These are phyloP conservation scores for Diaporthe sp. DNA, from an alignment of 2,329 filamentous ascomycete species.

Conservation along the genomic window DNA sequence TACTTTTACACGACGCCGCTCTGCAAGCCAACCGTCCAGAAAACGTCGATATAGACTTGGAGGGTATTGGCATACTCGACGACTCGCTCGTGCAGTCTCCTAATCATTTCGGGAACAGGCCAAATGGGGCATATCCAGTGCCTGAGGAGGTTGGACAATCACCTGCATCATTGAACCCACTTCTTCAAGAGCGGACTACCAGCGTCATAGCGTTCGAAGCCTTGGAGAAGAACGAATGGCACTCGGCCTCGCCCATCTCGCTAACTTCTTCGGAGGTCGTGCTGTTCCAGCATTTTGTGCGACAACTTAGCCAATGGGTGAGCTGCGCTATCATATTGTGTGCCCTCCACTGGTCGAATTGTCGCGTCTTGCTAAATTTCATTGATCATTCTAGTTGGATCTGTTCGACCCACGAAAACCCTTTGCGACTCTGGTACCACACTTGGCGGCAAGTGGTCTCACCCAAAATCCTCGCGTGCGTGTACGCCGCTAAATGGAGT, in stretches of 20 bases:
- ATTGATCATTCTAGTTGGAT: neutral
- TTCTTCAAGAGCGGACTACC: neutral
- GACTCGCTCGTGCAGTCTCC: neutral
- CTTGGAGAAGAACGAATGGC: neutral
- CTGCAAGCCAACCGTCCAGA: neutral
- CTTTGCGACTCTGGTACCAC: neutral
- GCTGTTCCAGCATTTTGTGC: neutral
- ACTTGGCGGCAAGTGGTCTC: neutral
- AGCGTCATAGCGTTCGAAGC: neutral
- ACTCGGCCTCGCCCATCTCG: neutral
- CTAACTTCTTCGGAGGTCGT: neutral
- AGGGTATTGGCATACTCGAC: neutral
- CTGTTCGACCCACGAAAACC: neutral
- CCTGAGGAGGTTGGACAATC: neutral
- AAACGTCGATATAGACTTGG: neutral
- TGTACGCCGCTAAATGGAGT: neutral
- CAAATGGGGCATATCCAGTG: neutral
- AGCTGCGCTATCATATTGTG: neutral
- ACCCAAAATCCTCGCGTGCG: neutral
- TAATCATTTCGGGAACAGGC: neutral
- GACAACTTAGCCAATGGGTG: neutral
- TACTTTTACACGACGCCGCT: neutral
- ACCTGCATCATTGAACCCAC: neutral
- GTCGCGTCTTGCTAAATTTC: neutral
- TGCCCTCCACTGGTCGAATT: neutral